Conservation (phyloP, 2,329 filamentous ascomycete genomes). For the Aspergillus felis region DNA sequence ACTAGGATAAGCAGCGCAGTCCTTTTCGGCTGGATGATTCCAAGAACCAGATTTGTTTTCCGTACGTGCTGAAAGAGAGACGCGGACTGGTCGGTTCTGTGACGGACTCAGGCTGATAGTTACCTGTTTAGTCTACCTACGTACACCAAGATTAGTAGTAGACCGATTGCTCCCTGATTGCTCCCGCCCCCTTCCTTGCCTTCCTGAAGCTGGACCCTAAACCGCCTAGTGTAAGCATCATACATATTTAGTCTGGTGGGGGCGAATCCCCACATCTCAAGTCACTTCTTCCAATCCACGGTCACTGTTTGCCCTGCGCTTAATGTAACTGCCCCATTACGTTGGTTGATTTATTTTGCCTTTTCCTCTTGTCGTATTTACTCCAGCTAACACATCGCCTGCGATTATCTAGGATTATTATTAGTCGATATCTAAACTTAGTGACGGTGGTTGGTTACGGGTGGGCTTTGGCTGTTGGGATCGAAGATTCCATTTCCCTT, state of each 20-base stretch:
- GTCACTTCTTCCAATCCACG: slow-evolving; percentile 1
- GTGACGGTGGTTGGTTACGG: neutral
- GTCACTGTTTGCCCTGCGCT: neutral
- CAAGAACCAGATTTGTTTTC: neutral
- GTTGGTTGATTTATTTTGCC: neutral
- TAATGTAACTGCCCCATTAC: neutral
- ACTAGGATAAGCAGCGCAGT: neutral
- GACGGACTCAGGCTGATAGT: neutral
- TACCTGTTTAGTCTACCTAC: neutral
- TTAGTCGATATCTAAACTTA: neutral
- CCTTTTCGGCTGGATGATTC: neutral
- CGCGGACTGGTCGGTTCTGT: neutral
- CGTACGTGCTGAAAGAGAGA: neutral
- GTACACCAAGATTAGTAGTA: neutral
- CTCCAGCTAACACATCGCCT: neutral
- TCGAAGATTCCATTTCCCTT: neutral
- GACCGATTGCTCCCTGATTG: neutral
- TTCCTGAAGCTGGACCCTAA: slow-evolving; percentile 18
- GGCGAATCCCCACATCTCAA: neutral
- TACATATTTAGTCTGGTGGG: slow-evolving; percentile 14
- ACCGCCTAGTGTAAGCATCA: slow-evolving; percentile 18
- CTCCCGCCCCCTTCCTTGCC: slow-evolving; percentile 3
- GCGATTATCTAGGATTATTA: neutral
- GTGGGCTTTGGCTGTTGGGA: neutral
- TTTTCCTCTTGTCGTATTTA: neutral